Base-by-base conservation (phyloP, 2,329 filamentous ascomycete genomes). In the Purpureocillium takamizusanense region DNA sequence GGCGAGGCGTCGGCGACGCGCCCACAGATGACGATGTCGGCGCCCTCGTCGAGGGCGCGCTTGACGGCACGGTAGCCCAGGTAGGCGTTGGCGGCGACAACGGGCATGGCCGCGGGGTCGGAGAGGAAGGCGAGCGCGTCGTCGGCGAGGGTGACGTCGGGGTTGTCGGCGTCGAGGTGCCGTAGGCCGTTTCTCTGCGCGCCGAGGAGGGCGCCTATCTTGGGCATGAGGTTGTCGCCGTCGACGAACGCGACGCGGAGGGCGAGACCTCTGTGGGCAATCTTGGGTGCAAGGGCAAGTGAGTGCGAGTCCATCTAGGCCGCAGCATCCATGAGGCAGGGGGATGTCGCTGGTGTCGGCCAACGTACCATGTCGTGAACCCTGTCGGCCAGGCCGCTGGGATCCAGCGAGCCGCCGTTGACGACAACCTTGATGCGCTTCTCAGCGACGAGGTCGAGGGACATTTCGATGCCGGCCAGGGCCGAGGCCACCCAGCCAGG, bases 381-480 rank as follows among this genome's bases (percentile, higher is more conserved):
- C 32, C 46, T 51, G 36, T 66, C 47, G 1, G 70, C 70, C 13
- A 79, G 48, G 0, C 66, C 70, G 40, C 61, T 61, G 0, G 75
- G 75, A 40, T 78, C 72, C 13, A 72, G 60, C 3, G 67, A 70
- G 1, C 76, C 75, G 3, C 74, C 74, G 46, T 78, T 77, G 39
- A 76, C 59, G 28, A 75, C 60, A 11, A 78, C 59, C 42, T 72
- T 74, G 54, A 77, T 76, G 0, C 60, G 50, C 42, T 72, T 67
- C 35, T 67, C 54, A 2, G 50, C 42, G 12, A 55, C 62, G 53
- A 43, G 72, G 14, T 52, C 46, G 3, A 57, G 38, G 0, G 52
- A 46, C 43, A 47, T 41, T 16, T 43, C 35, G 25, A 56, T 39
- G 4, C 54, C 54, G 11, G 48, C 46, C 25, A 49, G 42, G 2